Base-by-base conservation (phyloP, 129 eudicot genomes). In the Escallonia rubra region DNA sequence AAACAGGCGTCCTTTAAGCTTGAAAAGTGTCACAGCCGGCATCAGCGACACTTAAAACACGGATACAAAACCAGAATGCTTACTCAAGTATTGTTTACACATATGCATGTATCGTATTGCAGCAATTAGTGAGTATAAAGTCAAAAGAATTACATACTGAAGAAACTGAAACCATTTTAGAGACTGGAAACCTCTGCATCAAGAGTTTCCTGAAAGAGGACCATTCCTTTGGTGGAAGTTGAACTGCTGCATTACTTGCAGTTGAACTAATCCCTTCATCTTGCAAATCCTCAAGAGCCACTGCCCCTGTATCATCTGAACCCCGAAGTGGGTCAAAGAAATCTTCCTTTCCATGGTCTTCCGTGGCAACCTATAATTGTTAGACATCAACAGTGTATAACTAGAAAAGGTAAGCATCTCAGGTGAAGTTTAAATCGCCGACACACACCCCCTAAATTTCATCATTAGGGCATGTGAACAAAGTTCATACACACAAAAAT, bases 131-230 rank as follows among this genome's bases (percentile, higher is more conserved):
- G 4, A 61, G 16, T n/a, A 23, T 23, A 23, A 23, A 23, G 13
- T 8, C 7, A 41, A 44, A 44, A 12, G n/a, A 4, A 34, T 10
- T 16, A 80, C 80, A 70, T 74, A 86, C 95, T 41, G 89, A 62
- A 73, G 96, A 86, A 67, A 86, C 56, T 14, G 85, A 68, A 51
- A 84, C 71, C 78, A 67, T 72, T 74, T 86, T 90, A 7, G 95
- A 74, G 43, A 78, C 81, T 16, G 85, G 84, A 73, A 86, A 90
- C 69, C 78, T 82, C 76, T 86, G 96, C 88, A 86, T 82, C 73
- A 90, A 68, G 49, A 86, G 54, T 73, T 81, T 90, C 74, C 77
- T 90, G 62, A 74, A 83, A 72, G 88, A 83, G 7, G 50, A 52
- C 96, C 96, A 86, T 57, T 86, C 96, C 82, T 79, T 86, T 61